Conservation (phyloP, 257 asterid genomes). For the Lithospermum erythrorhizon region DNA sequence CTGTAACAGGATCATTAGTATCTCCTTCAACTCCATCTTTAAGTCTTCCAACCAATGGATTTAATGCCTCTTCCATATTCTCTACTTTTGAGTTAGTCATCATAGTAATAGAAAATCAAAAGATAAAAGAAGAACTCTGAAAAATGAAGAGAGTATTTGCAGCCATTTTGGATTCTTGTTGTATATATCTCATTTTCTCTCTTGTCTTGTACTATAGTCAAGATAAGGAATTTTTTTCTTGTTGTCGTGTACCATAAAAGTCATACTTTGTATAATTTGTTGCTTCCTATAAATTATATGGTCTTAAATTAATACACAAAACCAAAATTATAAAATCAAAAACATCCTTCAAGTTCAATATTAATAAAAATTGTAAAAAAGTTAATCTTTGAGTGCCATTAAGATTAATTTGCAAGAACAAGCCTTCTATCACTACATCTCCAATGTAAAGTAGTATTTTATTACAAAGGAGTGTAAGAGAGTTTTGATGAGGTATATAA, state of each 20-base stretch:
- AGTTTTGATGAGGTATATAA: too few species aligned
- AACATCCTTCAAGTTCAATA: not conserved
- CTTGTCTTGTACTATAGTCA: not conserved
- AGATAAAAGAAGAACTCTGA: not conserved
- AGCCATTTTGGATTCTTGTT: not conserved
- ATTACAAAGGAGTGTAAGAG: too few species aligned
- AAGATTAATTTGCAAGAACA: too few species aligned
- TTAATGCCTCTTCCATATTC: not conserved
- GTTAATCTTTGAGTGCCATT: too few species aligned
- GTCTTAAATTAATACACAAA: not conserved
- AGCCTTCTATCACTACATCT: too few species aligned
- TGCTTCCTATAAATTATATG: not conserved
- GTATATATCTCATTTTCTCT: not conserved
- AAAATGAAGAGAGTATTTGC: not conserved
- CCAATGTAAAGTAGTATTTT: too few species aligned
- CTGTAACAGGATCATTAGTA: conserved; percentile 23
- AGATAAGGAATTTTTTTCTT: too few species aligned
- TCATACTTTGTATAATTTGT: not conserved
- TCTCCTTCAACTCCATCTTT: not conserved
- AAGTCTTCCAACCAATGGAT: conserved; percentile 12
- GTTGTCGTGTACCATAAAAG: not conserved
- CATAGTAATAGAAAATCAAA: not conserved
- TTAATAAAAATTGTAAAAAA: too few species aligned
- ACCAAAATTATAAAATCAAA: too few species aligned
- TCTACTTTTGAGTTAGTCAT: not conserved